Conservation (phyloP, 192 early-diverging fungal species). For the Coemansia sp. region DNA sequence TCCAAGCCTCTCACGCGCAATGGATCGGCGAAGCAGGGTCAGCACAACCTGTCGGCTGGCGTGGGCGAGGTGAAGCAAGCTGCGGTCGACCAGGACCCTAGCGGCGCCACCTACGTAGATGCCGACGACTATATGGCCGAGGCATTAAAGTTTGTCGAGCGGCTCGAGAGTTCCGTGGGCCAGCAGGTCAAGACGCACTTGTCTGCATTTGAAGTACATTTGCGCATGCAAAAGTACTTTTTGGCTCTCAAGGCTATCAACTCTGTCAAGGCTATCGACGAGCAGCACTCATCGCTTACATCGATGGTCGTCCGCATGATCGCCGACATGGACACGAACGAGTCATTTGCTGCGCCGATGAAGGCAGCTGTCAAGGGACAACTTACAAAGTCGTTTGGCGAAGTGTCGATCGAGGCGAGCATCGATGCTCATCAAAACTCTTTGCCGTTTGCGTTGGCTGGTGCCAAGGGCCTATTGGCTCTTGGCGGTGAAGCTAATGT, state of each 20-base stretch:
- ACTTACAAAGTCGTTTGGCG: slow-evolving; percentile 46
- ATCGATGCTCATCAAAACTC: slow-evolving; percentile 23
- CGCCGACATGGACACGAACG: slow-evolving; percentile 37
- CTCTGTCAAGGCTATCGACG: slow-evolving; percentile 38
- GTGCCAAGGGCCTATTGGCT: slow-evolving; percentile 29
- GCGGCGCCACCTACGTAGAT: slow-evolving; percentile 54
- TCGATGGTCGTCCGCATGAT: slow-evolving; percentile 41
- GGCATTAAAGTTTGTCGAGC: slow-evolving; percentile 77
- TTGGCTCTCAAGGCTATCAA: slow-evolving; percentile 55
- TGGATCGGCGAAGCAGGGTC: slow-evolving; percentile 62
- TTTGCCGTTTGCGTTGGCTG: slow-evolving; percentile 21
- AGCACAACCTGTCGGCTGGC: slow-evolving; percentile 47
- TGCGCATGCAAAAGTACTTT: slow-evolving; percentile 59
- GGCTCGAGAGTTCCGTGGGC: slow-evolving; percentile 56
- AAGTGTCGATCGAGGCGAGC: slow-evolving; percentile 22
- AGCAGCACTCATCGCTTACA: slow-evolving; percentile 30
- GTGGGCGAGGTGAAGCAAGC: slow-evolving; percentile 60
- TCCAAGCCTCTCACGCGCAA: slow-evolving; percentile 57
- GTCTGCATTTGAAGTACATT: slow-evolving; percentile 48
- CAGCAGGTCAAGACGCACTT: slow-evolving; percentile 35
- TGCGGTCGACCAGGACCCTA: slow-evolving; percentile 47
- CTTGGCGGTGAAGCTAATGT: slow-evolving; percentile 26
- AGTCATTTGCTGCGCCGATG: slow-evolving; percentile 51
- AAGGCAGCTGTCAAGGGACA: slow-evolving; percentile 52
- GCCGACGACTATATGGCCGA: slow-evolving; percentile 72